These are phyloP conservation scores for Rhododendron henanense DNA, from an alignment of 148 eudicot species.

Conservation along the genomic window DNA sequence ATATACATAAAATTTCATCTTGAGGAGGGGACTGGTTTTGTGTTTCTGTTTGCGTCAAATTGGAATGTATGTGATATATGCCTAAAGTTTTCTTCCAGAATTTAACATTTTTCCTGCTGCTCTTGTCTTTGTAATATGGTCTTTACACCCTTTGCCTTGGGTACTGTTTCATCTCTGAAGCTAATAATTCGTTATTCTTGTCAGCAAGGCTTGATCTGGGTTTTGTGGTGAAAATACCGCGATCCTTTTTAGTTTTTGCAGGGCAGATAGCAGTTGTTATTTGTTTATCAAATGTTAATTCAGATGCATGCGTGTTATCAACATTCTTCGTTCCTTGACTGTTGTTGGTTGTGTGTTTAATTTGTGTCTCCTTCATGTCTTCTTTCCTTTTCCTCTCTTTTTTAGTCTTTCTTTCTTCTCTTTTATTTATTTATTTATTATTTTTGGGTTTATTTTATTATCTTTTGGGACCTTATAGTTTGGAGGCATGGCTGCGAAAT, in stretches of 20 bases:
- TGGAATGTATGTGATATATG: not conserved
- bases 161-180: not conserved
- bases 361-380: not conserved
- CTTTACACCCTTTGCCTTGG: not conserved
- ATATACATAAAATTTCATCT: not conserved
- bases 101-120: not conserved
- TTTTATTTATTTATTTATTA: not conserved
- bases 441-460: not conserved
- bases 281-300: not conserved
- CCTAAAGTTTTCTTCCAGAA: not conserved
- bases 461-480: not conserved
- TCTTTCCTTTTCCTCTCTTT: not conserved
- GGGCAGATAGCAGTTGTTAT: not conserved
- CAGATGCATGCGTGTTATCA: not conserved
- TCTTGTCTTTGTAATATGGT: not conserved
- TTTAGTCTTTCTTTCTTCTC: not conserved
- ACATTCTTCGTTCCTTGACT: not conserved
- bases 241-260: not conserved
- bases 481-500: not conserved
- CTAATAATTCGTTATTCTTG: not conserved
- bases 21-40: not conserved
- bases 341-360: not conserved
- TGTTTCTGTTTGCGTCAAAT: not conserved
- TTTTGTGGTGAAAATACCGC: not conserved
- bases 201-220: not conserved